Conservation (phyloP, 1,284 basidiomycete species). For the Trichosporon ovoides region DNA sequence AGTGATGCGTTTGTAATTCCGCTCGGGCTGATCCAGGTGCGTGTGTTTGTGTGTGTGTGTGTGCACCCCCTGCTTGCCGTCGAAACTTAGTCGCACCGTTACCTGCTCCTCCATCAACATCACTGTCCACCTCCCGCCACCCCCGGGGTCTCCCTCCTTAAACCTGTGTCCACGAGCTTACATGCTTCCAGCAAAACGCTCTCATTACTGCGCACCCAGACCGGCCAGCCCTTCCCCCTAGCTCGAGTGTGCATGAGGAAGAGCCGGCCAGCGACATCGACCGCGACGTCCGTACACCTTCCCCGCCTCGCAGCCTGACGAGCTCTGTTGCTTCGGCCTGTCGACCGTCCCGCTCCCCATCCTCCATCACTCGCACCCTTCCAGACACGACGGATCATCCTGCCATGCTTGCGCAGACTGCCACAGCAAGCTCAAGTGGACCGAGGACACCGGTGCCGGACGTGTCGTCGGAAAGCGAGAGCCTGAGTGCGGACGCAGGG, state of each 20-base stretch:
- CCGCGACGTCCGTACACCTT: not conserved
- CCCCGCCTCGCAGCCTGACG: constrained; percentile 2
- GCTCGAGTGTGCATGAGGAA: not conserved
- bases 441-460: constrained; percentile 16
- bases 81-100: not conserved
- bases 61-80: not conserved
- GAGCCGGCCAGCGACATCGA: not conserved
- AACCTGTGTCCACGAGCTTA: not conserved
- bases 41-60: not conserved
- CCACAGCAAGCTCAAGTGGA: constrained; percentile 17
- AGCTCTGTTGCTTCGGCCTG: constrained; percentile 5
- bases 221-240: not conserved
- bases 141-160: not conserved
- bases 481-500: not conserved
- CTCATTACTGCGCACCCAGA: not conserved
- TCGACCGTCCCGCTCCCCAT: not conserved
- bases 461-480: constrained; percentile 8
- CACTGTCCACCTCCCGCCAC: not conserved
- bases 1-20: constrained; percentile 75
- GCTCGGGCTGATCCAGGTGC: constrained; percentile 70
- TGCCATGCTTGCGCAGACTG: constrained; percentile 1
- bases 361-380: constrained; percentile 1
- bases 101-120: not conserved
- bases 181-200: constrained; percentile 3
- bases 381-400: constrained; percentile 1